Evolutionary conservation across 805 yeast species (phyloP), one percentile per base, ranked within the genome.

Genomic region (Lachancea quebecensis): DNA sequence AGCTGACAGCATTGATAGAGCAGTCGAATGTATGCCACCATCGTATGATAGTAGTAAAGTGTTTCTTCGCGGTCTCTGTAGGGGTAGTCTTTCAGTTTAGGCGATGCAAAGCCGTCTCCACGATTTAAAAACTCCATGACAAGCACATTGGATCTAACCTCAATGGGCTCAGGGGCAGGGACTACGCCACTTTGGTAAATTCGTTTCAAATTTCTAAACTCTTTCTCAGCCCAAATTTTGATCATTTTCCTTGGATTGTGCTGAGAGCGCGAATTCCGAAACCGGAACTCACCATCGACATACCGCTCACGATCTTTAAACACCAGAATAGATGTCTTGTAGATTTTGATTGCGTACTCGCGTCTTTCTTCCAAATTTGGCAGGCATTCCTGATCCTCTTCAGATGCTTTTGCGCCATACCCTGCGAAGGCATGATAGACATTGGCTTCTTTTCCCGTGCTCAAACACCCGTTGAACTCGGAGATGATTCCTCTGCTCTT

Each of bases 391-490:
- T 34, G 28, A 11, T n/a, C 28, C 8, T 35, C 27, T 35, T 39
- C 33, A 17, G 39, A 29, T 44, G 38, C 42, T 29, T 32, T 42
- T 61, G 12, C 51, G 52, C 30, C 69, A 10, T 51, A 47, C 8
- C 67, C 67, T n/a, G 65, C 65, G 47, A 64, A 58, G 1, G 95
- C 96, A 59, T 86, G 91, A 62, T 93, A 93, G 0, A 93, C 97
- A 59, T 93, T 93, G n/a, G 99, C 99, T 65, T 93, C 99, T 64
- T 93, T 93, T 39, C 99, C 99, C 0, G 99, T 93, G 56, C 93
- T 81, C 40, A 93, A 73, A 62, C 98, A 93, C 10, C 99, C 99
- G 56, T 90, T 87, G 56, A 93, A 82, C 53, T 85, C 79, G 2
- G 93, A 79, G 30, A 93, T 78, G 5, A 86, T 75, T 3, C 96